These are phyloP conservation scores for Dalechampia spathulata DNA, from an alignment of 441 rosid species.

Conservation along the genomic window DNA sequence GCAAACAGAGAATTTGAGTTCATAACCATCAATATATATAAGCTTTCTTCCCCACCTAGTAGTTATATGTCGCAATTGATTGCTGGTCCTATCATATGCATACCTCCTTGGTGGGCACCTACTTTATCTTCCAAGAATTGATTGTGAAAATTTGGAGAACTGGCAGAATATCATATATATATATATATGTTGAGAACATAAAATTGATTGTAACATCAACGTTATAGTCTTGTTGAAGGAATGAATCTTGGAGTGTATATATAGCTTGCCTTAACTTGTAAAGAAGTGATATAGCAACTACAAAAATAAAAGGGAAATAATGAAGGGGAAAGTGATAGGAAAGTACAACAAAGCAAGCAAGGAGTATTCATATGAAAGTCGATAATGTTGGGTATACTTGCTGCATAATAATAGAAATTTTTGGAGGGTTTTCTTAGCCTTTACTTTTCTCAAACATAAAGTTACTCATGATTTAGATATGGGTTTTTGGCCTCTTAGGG, in stretches of 20 bases:
- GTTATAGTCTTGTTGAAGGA: background rate
- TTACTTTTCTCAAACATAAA: constrained; percentile 49
- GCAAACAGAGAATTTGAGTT: background rate
- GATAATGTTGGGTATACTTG: background rate
- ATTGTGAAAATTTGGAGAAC: background rate
- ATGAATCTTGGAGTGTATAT: background rate
- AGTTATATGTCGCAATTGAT: background rate
- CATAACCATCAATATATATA: too few relatives aligned
- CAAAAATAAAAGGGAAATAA: background rate
- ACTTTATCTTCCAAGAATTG: background rate
- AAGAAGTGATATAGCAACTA: constrained; percentile 28
- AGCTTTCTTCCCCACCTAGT: background rate
- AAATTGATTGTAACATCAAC: too few relatives aligned
- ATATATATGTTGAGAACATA: too few relatives aligned
- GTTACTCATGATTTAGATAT: constrained; percentile 18
- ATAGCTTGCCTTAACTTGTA: constrained; percentile 35
- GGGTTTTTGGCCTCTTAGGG: background rate
- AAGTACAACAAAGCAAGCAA: constrained; percentile 10
- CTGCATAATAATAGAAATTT: background rate
- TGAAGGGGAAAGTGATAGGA: background rate
- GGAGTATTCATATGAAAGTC: constrained; percentile 3
- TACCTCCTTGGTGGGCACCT: background rate
- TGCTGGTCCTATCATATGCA: background rate
- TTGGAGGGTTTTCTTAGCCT: constrained; percentile 27
- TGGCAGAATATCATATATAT: background rate